phyloP scores from a whole-genome alignment of 305 asterid species.

The Caryopteris hybrid region DNA sequence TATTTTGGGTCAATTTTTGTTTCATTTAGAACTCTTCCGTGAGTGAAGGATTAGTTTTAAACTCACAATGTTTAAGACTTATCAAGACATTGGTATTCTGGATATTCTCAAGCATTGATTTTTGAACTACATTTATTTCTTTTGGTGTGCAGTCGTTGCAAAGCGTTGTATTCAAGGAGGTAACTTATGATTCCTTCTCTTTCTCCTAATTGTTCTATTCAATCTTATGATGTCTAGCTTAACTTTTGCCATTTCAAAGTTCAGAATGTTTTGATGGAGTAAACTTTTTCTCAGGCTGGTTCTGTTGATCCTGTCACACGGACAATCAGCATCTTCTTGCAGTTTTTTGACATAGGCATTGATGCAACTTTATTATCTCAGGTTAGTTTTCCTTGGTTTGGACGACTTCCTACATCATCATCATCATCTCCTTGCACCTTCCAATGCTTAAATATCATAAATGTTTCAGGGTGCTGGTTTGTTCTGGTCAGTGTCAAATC shows the following conservation, averaged over 20 bases:
- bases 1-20: neutral
- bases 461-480: neutral
- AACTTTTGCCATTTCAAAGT: slow-evolving; percentile 3
- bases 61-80: neutral
- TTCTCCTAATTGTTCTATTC: neutral
- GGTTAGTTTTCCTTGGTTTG: slow-evolving; percentile 41
- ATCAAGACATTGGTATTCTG: neutral
- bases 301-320: slow-evolving; percentile 91
- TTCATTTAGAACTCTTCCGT: slow-evolving; percentile 3
- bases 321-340: slow-evolving; percentile 88
- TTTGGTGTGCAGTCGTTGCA: slow-evolving; percentile 87
- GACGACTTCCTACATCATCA: neutral
- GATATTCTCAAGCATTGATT: slow-evolving; percentile 7
- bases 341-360: slow-evolving; percentile 90
- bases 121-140: slow-evolving; percentile 12
- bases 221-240: slow-evolving; percentile 13
- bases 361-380: slow-evolving; percentile 83
- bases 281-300: slow-evolving; percentile 67
- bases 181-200: slow-evolving; percentile 24
- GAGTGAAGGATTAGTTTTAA: neutral
- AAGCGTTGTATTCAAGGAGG: slow-evolving; percentile 97
- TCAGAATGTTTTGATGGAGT: slow-evolving; percentile 14
- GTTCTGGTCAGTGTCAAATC: slow-evolving; percentile 7
- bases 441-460: slow-evolving; percentile 10
- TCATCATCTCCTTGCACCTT: neutral